Base-by-base conservation (phyloP, 306 rosid genomes). In the Vachellia pachyceras region DNA sequence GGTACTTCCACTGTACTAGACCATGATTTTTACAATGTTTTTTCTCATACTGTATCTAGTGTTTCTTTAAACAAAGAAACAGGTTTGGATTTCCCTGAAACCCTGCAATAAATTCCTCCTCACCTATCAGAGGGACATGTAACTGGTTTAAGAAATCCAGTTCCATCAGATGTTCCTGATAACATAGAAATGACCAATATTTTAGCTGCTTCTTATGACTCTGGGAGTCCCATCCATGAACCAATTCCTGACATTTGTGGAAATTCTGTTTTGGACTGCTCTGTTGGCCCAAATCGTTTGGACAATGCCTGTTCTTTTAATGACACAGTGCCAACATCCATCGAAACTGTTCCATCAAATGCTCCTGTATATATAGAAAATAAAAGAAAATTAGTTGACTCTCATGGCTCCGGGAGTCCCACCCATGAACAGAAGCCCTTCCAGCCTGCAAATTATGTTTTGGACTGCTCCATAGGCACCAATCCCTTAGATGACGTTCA, bases 211-310 rank as follows among this genome's bases (percentile, higher is more conserved):
- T 82, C 70, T 49, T 73, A 58, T 82, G 76, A 82, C 66, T 64
- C 77, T 52, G 82, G 69, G 50, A 78, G 79, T 75, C 67, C 86
- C 61, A 44, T 47, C 18, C 60, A 15, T 63, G 87, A 84, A 50
- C 82, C 73, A 80, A 84, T 79, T 73, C 84, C 82, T 73, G 86
- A 81, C 33, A 37, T 61, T 29, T 41, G 44, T 80, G 69, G 37
- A 42, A 83, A 61, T 79, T 79, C 86, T 73, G 85, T 77, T 79
- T 76, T 81, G 47, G 93, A 91, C 72, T 57, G 69, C 70, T 37
- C 83, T 18, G 84, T 68, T 57, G 84, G 47, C 72, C 40, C 63
- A 9, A 76, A 85, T 73, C 54, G 46, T 49, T 45, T 40, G 45
- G 54, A 63, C 44, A 76, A 41, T 44, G 69, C 80, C 14, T 58